Base-by-base conservation (phyloP, 371 early-diverging fungal species). In the Chytridiales sp. region DNA sequence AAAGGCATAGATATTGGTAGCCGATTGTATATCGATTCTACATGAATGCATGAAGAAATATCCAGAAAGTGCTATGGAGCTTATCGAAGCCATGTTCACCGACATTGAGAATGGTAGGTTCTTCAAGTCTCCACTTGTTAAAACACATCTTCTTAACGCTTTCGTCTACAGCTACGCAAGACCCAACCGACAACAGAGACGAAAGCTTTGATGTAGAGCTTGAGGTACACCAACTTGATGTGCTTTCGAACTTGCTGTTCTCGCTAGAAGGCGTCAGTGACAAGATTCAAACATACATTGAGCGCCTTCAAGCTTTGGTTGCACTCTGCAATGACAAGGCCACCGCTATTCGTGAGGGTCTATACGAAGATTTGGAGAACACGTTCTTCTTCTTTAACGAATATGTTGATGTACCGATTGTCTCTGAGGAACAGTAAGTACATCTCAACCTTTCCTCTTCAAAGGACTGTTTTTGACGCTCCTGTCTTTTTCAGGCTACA, bases 351-450 rank as follows among this genome's bases (percentile, higher is more conserved):
- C 69, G 81, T 6, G 76, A 77, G 49, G 42, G 59, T 21, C 60
- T 80, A 39, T 78, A 74, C 41, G 19, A 15, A 36, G 69, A 74
- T 39, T 42, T 80, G 52, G 81, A 80, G 46, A 67, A 56, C 52
- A 69, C 74, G 21, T 75, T 78, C 50, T 80, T 67, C 56, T 80
- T 78, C 59, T 76, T 69, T 55, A 78, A 76, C 40, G 76, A 78
- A 49, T 76, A 66, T 64, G 57, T 73, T 40, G 81, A 80, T 62
- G 66, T 77, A 5, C 79, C 81, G 4, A 77, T 80, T 53, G 69
- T 77, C 1, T 73, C 75, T 30, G 76, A 77, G 27, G 78, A 80
- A 59, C 79, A 80, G 76, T 75, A 60, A 51, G 61, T 61, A 6
- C 15, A 32, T 41, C 36, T 46, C 13, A 27, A 53, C 39, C 47